Percentiles rank a stretch among this genome's conserved stretches.
These are phyloP conservation scores for Ceratobasidium sp. DNA, from an alignment of 1,284 basidiomycete genomes.

Conservation along the genomic window DNA sequence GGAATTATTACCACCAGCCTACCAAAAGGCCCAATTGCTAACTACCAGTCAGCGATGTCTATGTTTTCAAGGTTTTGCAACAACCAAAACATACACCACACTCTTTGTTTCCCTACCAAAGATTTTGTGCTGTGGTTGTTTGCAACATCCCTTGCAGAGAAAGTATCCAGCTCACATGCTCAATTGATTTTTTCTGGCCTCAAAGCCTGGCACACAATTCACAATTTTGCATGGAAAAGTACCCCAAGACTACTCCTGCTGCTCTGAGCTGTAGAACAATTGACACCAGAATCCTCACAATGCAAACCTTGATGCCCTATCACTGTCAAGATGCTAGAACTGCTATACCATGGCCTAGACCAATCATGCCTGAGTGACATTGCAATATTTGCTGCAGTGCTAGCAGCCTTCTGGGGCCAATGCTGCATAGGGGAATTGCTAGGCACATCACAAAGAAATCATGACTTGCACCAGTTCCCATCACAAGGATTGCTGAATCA, in stretches of 20 bases:
- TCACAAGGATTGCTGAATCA: neutral
- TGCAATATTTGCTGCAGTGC: constrained; percentile 18
- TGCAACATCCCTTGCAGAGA: constrained; percentile 43
- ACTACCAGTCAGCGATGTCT: neutral
- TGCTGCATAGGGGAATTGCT: constrained; percentile 35
- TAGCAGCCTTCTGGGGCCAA: constrained; percentile 30
- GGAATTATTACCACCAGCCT: neutral
- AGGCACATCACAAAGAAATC: neutral
- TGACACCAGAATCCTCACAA: constrained; percentile 43
- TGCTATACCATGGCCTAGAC: constrained; percentile 11
- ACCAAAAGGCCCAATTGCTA: neutral
- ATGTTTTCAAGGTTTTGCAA: constrained; percentile 29
- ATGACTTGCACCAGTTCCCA: neutral
- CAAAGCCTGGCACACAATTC: constrained; percentile 47
- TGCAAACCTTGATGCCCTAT: neutral
- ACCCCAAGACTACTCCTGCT: constrained; percentile 42
- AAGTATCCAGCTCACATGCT: constrained; percentile 40
- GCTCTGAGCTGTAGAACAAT: constrained; percentile 43
- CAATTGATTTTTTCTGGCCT: constrained; percentile 40
- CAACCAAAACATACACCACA: constrained; percentile 38
- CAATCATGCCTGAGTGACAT: neutral
- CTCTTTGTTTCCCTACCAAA: constrained; percentile 43
- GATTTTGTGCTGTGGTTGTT: constrained; percentile 46
- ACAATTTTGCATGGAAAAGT: constrained; percentile 45
- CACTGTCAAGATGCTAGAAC: neutral